These are phyloP conservation scores for Apiotrichum montevideense DNA, from an alignment of 1,284 basidiomycete species.

Conservation along the genomic window DNA sequence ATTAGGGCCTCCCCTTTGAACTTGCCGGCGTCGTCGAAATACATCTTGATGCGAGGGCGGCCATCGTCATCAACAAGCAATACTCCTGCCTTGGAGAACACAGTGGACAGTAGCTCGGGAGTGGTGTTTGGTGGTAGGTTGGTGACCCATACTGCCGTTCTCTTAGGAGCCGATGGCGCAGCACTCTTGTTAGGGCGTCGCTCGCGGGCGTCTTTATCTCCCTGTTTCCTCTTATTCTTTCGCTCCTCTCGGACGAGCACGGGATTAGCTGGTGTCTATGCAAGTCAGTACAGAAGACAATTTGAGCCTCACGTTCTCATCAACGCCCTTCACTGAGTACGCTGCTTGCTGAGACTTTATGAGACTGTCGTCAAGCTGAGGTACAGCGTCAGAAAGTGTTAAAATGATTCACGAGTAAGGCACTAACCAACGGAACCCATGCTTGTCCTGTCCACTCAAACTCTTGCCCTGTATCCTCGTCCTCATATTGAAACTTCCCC, in stretches of 20 bases:
- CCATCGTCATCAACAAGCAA: slow-evolving; percentile 86
- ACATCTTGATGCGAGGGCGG: slow-evolving; percentile 85
- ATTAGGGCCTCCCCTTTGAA: slow-evolving; percentile 95
- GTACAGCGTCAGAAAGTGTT: not conserved
- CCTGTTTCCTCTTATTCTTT: slow-evolving; percentile 57
- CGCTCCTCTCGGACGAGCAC: slow-evolving; percentile 61
- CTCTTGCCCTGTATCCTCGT: slow-evolving; percentile 71
- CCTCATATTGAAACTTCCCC: slow-evolving; percentile 80
- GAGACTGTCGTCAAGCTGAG: slow-evolving; percentile 68
- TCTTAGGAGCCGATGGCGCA: slow-evolving; percentile 49
- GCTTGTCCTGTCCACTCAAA: slow-evolving; percentile 74
- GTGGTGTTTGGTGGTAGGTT: slow-evolving; percentile 75
- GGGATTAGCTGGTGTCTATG: slow-evolving; percentile 72
- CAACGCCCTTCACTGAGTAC: slow-evolving; percentile 81
- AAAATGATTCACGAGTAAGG: not conserved
- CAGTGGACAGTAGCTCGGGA: slow-evolving; percentile 64
- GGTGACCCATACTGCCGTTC: slow-evolving; percentile 89
- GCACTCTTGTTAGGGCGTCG: slow-evolving; percentile 52
- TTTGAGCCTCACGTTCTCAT: slow-evolving; percentile 65
- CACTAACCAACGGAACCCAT: slow-evolving; percentile 75
- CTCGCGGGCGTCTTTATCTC: slow-evolving; percentile 32
- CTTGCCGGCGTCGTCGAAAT: slow-evolving; percentile 76
- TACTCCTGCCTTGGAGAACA: slow-evolving; percentile 85
- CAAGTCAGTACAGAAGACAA: slow-evolving; percentile 7
- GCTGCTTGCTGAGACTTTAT: slow-evolving; percentile 83